Evolutionary conservation across 2,329 filamentous ascomycete genomes (phyloP), one percentile per base, ranked within the genome.

Genomic region (Trichoderma sp.): DNA sequence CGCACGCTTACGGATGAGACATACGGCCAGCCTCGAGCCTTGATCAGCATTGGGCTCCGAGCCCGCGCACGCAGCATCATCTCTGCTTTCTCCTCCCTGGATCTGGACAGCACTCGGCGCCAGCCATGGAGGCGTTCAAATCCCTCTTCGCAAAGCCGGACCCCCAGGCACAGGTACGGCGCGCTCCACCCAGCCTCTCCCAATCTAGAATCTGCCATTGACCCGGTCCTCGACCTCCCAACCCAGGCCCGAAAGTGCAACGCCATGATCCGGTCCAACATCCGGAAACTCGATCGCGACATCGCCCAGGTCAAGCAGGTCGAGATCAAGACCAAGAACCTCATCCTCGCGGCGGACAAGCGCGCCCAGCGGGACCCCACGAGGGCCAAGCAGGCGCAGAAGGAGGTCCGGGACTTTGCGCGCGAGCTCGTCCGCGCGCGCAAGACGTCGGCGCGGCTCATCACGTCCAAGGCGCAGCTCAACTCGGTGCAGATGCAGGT

Each of bases 401-500:
- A 87, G 69, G 94, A 98, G 74, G 90, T 91, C 47, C 92, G 95
- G 70, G 89, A 90, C 69, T 97, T 97, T 77, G 95, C 95, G 26
- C 85, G 88, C 70, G 94, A 97, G 78, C 85, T 98, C 57, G 87
- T 98, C 68, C 88, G 91, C 60, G 86, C 92, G 66, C 90, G 95
- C 69, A 91, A 90, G 75, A 88, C 93, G 68, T 85, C 84, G 19
- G 80, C 83, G 34, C 88, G 95, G 5, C 84, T 98, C 45, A 83
- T 90, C 19, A 98, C 94, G 0, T 90, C 89, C 72, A 96, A 96
- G 76, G 95, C 95, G 2, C 95, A 98, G 79, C 85, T 99, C 55
- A 88, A 89, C 75, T 94, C 90, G 70, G 94, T 99, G 50, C 90
- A 94, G 78, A 96, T 98, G 93, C 95, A 98, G 79, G 94, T 99